Percentiles rank a stretch among this genome's conserved stretches.
phyloP scores from a whole-genome alignment of 2,329 filamentous ascomycete genomes.

The Davidsoniella eucalypti region DNA sequence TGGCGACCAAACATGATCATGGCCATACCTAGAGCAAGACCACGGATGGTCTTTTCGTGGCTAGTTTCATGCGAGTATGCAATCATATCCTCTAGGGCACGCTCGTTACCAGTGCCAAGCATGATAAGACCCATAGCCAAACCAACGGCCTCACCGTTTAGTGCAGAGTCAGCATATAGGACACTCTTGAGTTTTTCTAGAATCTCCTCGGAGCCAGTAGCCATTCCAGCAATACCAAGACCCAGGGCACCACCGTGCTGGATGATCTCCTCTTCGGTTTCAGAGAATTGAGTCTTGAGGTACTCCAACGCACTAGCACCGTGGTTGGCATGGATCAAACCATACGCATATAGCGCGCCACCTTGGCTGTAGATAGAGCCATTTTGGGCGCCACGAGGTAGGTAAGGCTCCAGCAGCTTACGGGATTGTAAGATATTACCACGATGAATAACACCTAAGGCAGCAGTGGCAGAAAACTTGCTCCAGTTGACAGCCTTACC shows the following conservation, averaged over 20 bases:
- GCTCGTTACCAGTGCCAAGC: slow-evolving; percentile 92
- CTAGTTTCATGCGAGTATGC: slow-evolving; percentile 95
- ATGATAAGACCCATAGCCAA: slow-evolving; percentile 95
- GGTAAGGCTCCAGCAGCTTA: slow-evolving; percentile 85
- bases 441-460: slow-evolving; percentile 87
- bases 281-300: slow-evolving; percentile 56
- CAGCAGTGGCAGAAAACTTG: slow-evolving; percentile 94
- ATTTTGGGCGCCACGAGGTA: slow-evolving; percentile 59
- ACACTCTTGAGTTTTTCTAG: slow-evolving; percentile 84
- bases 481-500: slow-evolving; percentile 99
- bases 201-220: slow-evolving; percentile 74
- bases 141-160: slow-evolving; percentile 93
- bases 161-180: slow-evolving; percentile 81
- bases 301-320: slow-evolving; percentile 78
- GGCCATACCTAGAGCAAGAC: slow-evolving; percentile 89
- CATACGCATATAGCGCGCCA: slow-evolving; percentile 87
- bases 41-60: slow-evolving; percentile 96
- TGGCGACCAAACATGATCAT: slow-evolving; percentile 96
- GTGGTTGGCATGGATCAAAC: slow-evolving; percentile 93
- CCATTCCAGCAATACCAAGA: slow-evolving; percentile 94
- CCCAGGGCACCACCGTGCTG: slow-evolving; percentile 93
- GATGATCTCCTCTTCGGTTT: slow-evolving; percentile 76
- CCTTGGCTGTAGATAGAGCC: slow-evolving; percentile 93
- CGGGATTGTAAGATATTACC: slow-evolving; percentile 87
- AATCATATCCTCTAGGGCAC: slow-evolving; percentile 90